Percentiles rank a stretch among this genome's conserved stretches.
Evolutionary conservation across 805 yeast species (phyloP).

Genomic region (Scheffersomyces amazonensis): DNA sequence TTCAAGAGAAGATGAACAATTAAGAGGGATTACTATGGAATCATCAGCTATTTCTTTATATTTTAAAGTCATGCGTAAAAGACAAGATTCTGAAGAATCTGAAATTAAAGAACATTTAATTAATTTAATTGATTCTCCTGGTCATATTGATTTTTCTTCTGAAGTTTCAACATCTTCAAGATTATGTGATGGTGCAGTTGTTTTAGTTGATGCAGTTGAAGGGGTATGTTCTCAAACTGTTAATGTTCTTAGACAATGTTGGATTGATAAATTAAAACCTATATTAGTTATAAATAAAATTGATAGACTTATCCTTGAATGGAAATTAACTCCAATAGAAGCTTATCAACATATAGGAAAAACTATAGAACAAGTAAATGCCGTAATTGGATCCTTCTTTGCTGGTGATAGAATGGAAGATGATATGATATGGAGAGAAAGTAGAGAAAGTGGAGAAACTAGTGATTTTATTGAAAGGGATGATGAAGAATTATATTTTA

Average conservation of each 20-base stretch:
- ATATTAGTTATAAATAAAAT: constrained; percentile 86
- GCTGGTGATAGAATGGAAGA: constrained; percentile 93
- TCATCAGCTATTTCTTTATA: constrained; percentile 93
- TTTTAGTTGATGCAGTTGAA: constrained; percentile 93
- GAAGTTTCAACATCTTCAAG: constrained; percentile 97
- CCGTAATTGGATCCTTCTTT: constrained; percentile 88
- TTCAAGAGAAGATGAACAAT: constrained; percentile 92
- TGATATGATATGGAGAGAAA: constrained; percentile 74
- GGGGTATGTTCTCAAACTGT: constrained; percentile 98
- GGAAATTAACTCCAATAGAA: constrained; percentile 78
- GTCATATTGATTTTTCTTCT: constrained; percentile 96
- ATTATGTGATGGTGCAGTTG: constrained; percentile 95
- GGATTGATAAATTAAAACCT: constrained; percentile 90
- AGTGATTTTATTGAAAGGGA: constrained; percentile 67
- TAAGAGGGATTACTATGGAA: constrained; percentile 97
- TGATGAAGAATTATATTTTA: constrained; percentile 80
- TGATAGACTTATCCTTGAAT: constrained; percentile 79
- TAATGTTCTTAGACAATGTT: constrained; percentile 89
- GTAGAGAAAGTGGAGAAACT: constrained; percentile 58
- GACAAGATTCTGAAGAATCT: constrained; percentile 27
- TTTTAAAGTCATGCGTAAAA: constrained; percentile 59
- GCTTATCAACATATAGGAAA: constrained; percentile 79
- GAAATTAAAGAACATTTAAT: constrained; percentile 74
- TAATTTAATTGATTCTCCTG: constrained; percentile 96
- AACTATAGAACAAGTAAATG: constrained; percentile 89